Evolutionary conservation across 2,329 filamentous ascomycete genomes (phyloP), one percentile per base, ranked within the genome.

Genomic region (Fusarium cicatricum): DNA sequence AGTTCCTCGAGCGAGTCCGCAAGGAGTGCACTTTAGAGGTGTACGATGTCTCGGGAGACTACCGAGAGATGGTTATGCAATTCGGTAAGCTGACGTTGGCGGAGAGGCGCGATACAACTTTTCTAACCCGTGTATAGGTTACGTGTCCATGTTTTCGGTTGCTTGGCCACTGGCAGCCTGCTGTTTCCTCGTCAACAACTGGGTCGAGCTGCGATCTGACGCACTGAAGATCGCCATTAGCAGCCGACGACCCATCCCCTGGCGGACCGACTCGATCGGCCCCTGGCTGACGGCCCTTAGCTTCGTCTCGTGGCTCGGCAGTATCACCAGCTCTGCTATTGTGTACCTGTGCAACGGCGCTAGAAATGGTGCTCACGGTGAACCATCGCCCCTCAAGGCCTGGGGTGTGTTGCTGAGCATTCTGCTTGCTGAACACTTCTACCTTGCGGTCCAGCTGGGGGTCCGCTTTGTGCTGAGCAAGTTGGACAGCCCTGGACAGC

Each of bases 301-400:
- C 14, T 96, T 98, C 72, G 80, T 98, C n/a, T 90, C 92, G 4
- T 98, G 95, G 95, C 80, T 97, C 19, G 95, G 95, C 34, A 95
- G 90, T 64, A 80, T 98, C 55, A 96, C 92, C 5, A 92, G 90
- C 50, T 87, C 92, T 1, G 92, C 93, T 0, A 85, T 98, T 41
- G 90, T 97, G 1, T 97, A 92, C 73, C 86, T 99, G 68, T 98
- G 97, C 79, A 89, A 85, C 63, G 86, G 87, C 45, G 82, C 88
- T 50, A 82, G 83, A 2, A 77, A 88, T 34, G 89, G 88, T 0
- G 84, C 85, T 0, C 82, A 84, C 48, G 90, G 90, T 33, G 83
- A 83, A 14, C 87, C 89, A 0, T 85, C 84, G 38, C 84, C 86
- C 40, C 90, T 97, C 69, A 88, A 86, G 52, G 88, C 82, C 12